Conservation (phyloP, 2,329 filamentous ascomycete species). For the Periconia macrospinosa region DNA sequence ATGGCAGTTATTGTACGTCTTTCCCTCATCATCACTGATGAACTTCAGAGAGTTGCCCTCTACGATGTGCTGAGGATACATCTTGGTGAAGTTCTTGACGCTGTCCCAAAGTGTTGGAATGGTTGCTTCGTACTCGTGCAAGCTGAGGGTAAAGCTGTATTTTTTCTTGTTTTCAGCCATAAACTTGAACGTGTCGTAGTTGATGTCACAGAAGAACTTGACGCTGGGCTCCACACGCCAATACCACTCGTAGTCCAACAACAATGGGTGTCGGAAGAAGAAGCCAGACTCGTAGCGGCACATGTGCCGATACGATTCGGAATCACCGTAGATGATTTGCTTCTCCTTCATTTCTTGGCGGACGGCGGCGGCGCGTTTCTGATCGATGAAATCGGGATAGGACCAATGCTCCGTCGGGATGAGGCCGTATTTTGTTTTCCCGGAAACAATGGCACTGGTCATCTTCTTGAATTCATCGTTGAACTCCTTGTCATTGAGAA, state of each 20-base stretch:
- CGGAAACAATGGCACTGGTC: conserved; percentile 86
- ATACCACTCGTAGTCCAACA: conserved; percentile 98
- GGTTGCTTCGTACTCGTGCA: conserved; percentile 96
- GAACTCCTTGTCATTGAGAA: conserved; percentile 95
- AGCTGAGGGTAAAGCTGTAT: conserved; percentile 93
- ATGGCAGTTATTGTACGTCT: conserved; percentile 95
- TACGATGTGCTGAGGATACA: conserved; percentile 84
- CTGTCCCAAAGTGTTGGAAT: conserved; percentile 96
- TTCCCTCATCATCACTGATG: conserved; percentile 86
- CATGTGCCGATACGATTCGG: conserved; percentile 97
- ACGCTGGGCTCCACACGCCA: conserved; percentile 98
- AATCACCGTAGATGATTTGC: conserved; percentile 99
- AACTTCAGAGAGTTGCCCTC: conserved; percentile 87
- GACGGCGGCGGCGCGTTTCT: conserved; percentile 86
- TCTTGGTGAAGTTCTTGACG: conserved; percentile 89
- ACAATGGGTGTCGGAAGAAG: conserved; percentile 93
- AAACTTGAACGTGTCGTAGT: conserved; percentile 94
- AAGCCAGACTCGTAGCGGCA: conserved; percentile 98
- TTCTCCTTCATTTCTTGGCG: conserved; percentile 90
- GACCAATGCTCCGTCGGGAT: conserved; percentile 96
- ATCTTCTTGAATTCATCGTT: conserved; percentile 92
- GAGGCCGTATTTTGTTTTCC: conserved; percentile 85
- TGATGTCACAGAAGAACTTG: conserved; percentile 92
- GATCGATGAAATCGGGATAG: conserved; percentile 92
- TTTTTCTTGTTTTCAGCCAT: conserved; percentile 98